phyloP scores from a whole-genome alignment of 805 yeast genomes.

The Maudiozyma barnettii region DNA sequence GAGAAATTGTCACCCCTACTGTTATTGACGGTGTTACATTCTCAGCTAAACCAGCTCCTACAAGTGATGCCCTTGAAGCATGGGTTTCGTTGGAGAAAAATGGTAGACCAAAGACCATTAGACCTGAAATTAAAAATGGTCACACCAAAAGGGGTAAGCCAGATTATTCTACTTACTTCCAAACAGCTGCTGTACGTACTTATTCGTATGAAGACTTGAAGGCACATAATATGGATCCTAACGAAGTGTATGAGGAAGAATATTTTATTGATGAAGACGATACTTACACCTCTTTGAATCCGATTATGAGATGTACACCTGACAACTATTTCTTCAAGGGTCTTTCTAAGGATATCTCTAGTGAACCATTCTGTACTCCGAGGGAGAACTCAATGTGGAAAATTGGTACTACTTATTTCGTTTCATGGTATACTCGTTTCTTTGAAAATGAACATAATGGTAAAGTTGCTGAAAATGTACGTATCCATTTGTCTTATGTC shows the following conservation, averaged over 20 bases:
- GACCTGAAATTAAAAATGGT: conserved; percentile 70
- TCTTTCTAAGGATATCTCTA: conserved; percentile 38
- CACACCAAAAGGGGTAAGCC: conserved; percentile 57
- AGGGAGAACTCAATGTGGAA: conserved; percentile 48
- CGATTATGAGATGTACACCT: conserved; percentile 80
- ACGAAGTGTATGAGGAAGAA: conserved; percentile 48
- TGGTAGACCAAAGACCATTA: conserved; percentile 72
- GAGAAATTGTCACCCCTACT: conserved; percentile 61
- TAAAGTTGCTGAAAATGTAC: conserved; percentile 48
- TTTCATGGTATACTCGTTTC: conserved; percentile 70
- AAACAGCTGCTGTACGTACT: conserved; percentile 51
- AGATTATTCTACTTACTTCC: conserved; percentile 66
- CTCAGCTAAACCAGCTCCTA: conserved; percentile 35
- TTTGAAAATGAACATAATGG: conserved; percentile 33
- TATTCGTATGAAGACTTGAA: conserved; percentile 53
- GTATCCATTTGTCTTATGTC: conserved; percentile 56
- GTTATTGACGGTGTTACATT: conserved; percentile 52
- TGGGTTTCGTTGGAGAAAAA: conserved; percentile 74
- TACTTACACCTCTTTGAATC: conserved; percentile 64
- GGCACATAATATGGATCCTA: conserved; percentile 65
- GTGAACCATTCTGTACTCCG: conserved; percentile 86
- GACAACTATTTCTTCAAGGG: conserved; percentile 61
- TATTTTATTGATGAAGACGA: conserved; percentile 54
- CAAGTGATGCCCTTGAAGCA: conserved; percentile 59
- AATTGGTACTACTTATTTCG: conserved; percentile 56